Conservation (phyloP, 257 asterid species). For the Solanum pinnatisectum region DNA sequence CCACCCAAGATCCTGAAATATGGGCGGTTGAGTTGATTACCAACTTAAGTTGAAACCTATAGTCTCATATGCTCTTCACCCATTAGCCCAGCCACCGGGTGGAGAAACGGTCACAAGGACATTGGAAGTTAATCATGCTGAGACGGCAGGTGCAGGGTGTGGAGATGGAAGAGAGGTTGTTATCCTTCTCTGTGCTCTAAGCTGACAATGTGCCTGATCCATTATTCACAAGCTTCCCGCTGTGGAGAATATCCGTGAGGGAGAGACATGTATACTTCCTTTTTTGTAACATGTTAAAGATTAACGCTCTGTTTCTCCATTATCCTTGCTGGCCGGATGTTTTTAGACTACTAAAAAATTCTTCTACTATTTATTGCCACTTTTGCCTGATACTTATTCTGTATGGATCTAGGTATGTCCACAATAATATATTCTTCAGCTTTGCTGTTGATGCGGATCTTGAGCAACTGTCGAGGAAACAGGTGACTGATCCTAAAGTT, state of each 20-base stretch:
- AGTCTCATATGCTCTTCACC: background rate
- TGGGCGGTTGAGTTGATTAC: background rate
- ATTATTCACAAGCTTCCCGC: background rate
- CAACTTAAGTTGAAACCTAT: background rate
- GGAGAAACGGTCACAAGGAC: background rate
- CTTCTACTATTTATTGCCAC: background rate
- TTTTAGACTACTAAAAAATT: background rate
- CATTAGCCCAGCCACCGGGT: background rate
- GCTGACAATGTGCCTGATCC: background rate
- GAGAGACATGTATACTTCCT: background rate
- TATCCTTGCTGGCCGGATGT: background rate
- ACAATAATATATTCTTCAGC: slow-evolving; percentile 95
- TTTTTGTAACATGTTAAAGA: background rate
- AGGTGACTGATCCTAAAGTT: slow-evolving; percentile 38
- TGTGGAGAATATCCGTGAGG: background rate
- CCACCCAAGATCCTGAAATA: background rate
- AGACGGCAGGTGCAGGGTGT: background rate
- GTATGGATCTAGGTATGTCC: slow-evolving; percentile 62
- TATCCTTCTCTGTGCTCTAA: background rate
- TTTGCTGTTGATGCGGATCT: slow-evolving; percentile 85
- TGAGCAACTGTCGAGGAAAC: slow-evolving; percentile 52
- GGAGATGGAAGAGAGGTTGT: background rate
- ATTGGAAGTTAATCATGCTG: background rate
- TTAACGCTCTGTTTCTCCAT: background rate
- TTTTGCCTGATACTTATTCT: background rate